These are phyloP conservation scores for Pilatotrama ljubarskyi DNA, from an alignment of 768 basidiomycete genomes.

Conservation along the genomic window DNA sequence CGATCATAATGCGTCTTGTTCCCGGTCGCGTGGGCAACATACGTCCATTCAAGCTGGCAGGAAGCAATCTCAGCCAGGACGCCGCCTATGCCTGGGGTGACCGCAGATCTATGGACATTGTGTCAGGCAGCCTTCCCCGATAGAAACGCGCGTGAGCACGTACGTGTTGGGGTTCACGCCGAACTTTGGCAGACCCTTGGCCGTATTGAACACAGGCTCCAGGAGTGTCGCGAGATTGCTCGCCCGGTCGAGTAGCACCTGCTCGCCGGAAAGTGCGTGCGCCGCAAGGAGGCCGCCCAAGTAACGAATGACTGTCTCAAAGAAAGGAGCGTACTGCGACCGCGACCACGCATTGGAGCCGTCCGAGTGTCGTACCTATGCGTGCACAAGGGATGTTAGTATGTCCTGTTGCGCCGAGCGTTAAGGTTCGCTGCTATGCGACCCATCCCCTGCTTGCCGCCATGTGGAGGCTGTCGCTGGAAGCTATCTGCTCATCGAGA, in stretches of 20 bases:
- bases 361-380: background rate
- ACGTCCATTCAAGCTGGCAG: slow-evolving; percentile 82
- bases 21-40: slow-evolving; percentile 77
- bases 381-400: background rate
- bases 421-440: too few relatives aligned
- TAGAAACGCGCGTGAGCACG: slow-evolving; percentile 18
- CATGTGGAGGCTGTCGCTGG: too few relatives aligned
- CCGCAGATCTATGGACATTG: slow-evolving; percentile 36
- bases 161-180: slow-evolving; percentile 65
- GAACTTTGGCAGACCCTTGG: slow-evolving; percentile 67
- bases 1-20: slow-evolving; percentile 60
- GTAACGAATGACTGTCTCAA: slow-evolving; percentile 88
- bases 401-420: too few relatives aligned
- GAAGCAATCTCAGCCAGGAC: slow-evolving; percentile 80
- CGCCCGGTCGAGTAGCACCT: slow-evolving; percentile 61
- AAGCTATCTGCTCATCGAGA: too few relatives aligned
- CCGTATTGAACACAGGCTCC: slow-evolving; percentile 70
- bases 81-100: slow-evolving; percentile 41
- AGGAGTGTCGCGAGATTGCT: slow-evolving; percentile 71
- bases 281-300: slow-evolving; percentile 87
- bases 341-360: background rate
- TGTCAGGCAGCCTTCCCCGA: background rate
- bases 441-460: too few relatives aligned
- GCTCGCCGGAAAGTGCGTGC: slow-evolving; percentile 70
- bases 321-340: slow-evolving; percentile 50